Conservation (phyloP, 1,284 basidiomycete species). For the Sanghuangporus sanghuang region DNA sequence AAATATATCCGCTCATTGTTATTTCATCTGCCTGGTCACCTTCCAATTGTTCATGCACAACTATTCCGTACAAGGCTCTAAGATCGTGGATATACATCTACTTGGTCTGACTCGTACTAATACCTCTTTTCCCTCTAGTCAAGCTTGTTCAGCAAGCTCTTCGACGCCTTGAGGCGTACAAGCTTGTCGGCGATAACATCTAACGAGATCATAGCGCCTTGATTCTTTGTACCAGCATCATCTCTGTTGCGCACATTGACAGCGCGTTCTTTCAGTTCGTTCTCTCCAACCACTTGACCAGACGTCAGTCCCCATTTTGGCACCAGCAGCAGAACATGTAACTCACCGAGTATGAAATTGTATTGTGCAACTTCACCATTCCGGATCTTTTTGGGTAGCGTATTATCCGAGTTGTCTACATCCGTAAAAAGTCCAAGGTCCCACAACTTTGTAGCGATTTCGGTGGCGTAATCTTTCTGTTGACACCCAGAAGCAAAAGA, state of each 20-base stretch:
- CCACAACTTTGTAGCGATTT: slow-evolving; percentile 68
- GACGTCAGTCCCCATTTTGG: not conserved
- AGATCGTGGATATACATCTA: no score
- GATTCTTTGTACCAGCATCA: slow-evolving; percentile 79
- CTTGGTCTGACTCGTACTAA: not conserved
- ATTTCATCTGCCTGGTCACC: no score
- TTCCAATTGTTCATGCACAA: no score
- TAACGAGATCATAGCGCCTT: slow-evolving; percentile 58
- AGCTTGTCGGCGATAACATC: slow-evolving; percentile 65
- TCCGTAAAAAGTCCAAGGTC: slow-evolving; percentile 82
- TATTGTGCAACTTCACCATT: slow-evolving; percentile 92
- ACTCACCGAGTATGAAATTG: slow-evolving; percentile 92
- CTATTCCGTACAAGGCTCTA: no score
- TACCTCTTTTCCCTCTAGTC: slow-evolving; percentile 6
- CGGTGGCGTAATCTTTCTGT: slow-evolving; percentile 87
- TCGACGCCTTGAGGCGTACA: slow-evolving; percentile 55
- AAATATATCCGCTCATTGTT: no score
- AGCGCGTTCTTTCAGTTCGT: slow-evolving; percentile 79
- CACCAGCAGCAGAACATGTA: not conserved
- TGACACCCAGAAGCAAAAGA: slow-evolving; percentile 11
- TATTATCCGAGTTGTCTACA: slow-evolving; percentile 90
- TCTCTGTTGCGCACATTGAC: slow-evolving; percentile 97
- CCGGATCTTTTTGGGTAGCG: slow-evolving; percentile 94
- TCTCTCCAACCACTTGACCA: slow-evolving; percentile 83
- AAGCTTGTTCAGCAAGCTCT: slow-evolving; percentile 56